phyloP scores from a whole-genome alignment of 805 yeast genomes.

The Saturnispora diversa region DNA sequence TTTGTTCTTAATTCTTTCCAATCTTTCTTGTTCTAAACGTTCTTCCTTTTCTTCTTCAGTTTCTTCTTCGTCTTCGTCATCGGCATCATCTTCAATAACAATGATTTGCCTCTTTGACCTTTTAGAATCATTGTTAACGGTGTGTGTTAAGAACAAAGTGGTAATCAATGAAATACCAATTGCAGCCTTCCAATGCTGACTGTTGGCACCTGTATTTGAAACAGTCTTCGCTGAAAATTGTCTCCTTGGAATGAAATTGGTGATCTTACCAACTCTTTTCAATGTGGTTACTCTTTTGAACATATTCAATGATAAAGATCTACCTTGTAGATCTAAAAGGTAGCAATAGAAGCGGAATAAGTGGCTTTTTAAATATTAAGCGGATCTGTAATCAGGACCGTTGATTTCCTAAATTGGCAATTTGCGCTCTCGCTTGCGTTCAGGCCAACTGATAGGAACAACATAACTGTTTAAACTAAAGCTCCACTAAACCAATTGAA shows the following conservation, averaged over 20 bases:
- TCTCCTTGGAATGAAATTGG: not conserved
- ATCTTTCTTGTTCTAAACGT: slow-evolving; percentile 34
- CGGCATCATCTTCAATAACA: slow-evolving; percentile 23
- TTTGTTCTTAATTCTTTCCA: slow-evolving; percentile 33
- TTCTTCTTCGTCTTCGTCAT: slow-evolving; percentile 23
- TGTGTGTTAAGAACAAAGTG: slow-evolving; percentile 2
- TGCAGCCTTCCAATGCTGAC: not conserved
- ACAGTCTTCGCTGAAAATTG: not conserved
- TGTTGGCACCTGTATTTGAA: not conserved
- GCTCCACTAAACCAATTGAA: too few relatives aligned
- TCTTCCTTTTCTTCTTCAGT: slow-evolving; percentile 24
- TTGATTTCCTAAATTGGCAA: slow-evolving; percentile 3
- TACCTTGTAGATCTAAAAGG: too few relatives aligned
- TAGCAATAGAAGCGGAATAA: too few relatives aligned
- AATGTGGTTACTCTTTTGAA: too few relatives aligned
- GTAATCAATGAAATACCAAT: slow-evolving; percentile 4
- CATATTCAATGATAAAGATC: too few relatives aligned
- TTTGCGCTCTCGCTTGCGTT: slow-evolving; percentile 1
- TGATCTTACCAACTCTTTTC: too few relatives aligned
- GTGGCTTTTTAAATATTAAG: too few relatives aligned
- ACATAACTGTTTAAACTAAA: too few relatives aligned
- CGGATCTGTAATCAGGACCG: too few relatives aligned
- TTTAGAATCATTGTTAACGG: slow-evolving; percentile 11
- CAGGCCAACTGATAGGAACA: too few relatives aligned
- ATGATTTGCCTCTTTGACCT: slow-evolving; percentile 15